Evolutionary conservation across 495 filamentous ascomycete genomes (phyloP).

Genomic region (Talaromyces proteolyticus): DNA sequence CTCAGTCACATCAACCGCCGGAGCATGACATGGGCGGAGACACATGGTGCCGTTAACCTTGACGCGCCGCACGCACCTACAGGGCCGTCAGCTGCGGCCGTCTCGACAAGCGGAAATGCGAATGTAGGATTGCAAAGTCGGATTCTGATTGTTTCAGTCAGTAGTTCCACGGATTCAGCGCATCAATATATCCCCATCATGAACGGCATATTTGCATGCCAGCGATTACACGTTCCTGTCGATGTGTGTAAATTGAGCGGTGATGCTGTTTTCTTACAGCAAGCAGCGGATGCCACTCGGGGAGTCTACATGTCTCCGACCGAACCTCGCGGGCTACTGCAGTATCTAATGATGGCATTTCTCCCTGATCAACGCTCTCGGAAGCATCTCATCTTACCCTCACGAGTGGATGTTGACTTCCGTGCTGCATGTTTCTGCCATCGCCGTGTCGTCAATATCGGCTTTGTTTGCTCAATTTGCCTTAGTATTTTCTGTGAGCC

Average conservation of each 20-base stretch:
- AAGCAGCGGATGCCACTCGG: constrained; percentile 83
- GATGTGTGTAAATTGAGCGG: constrained; percentile 84
- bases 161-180: constrained; percentile 74
- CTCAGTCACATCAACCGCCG: constrained; percentile 78
- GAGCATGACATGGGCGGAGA: constrained; percentile 39
- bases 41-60: constrained; percentile 34
- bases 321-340: constrained; percentile 63
- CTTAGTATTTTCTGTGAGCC: constrained; percentile 76
- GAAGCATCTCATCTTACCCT: constrained; percentile 63
- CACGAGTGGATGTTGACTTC: constrained; percentile 88
- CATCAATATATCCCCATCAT: constrained; percentile 96
- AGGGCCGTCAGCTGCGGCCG: constrained; percentile 20
- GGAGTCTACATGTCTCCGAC: constrained; percentile 77
- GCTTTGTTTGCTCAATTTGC: constrained; percentile 93
- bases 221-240: constrained; percentile 75
- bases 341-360: constrained; percentile 96
- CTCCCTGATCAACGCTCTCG: constrained; percentile 68
- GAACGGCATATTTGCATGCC: constrained; percentile 95
- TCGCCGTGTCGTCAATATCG: constrained; percentile 81
- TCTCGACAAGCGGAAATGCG: constrained; percentile 30
- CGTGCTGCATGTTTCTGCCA: constrained; percentile 97
- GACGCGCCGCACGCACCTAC: constrained; percentile 22
- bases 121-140: constrained; percentile 62
- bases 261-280: constrained; percentile 87
- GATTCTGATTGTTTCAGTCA: constrained; percentile 80